These are phyloP conservation scores for Neofusicoccum parvum DNA, from an alignment of 2,329 filamentous ascomycete genomes.

Conservation along the genomic window DNA sequence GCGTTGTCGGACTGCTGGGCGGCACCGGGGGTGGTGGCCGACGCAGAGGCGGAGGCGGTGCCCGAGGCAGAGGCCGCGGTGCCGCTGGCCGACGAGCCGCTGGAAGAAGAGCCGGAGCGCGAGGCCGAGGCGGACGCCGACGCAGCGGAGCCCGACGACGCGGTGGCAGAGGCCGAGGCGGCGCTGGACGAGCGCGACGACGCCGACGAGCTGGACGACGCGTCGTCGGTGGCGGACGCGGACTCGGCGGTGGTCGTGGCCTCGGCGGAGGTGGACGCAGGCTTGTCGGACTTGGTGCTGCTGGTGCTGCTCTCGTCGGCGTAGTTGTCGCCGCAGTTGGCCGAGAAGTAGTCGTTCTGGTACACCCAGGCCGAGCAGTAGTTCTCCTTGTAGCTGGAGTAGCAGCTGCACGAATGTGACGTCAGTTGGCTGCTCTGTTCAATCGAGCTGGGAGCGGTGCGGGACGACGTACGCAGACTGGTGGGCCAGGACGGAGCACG, in stretches of 20 bases:
- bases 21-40: neutral
- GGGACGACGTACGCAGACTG: neutral
- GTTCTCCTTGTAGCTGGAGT: constrained; percentile 2
- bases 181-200: neutral
- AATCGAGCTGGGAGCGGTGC: neutral
- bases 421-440: neutral
- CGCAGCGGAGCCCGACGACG: neutral
- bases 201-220: neutral
- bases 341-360: constrained; percentile 16
- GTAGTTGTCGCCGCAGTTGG: constrained; percentile 15
- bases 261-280: constrained; percentile 1
- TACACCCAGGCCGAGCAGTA: constrained; percentile 4
- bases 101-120: neutral
- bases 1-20: neutral
- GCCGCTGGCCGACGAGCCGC: neutral
- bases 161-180: neutral
- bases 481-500: constrained; percentile 5
- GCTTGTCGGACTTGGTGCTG: constrained; percentile 5
- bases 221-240: neutral
- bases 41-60: neutral
- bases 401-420: neutral
- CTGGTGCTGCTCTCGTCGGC: neutral
- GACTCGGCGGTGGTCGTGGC: constrained; percentile 2
- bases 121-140: neutral
- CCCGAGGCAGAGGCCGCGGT: neutral